A percentile compares a stretch with the other conserved stretches of the same genome.
These are phyloP conservation scores for Populus euphratica DNA, from an alignment of 345 rosid species.

Conservation along the genomic window DNA sequence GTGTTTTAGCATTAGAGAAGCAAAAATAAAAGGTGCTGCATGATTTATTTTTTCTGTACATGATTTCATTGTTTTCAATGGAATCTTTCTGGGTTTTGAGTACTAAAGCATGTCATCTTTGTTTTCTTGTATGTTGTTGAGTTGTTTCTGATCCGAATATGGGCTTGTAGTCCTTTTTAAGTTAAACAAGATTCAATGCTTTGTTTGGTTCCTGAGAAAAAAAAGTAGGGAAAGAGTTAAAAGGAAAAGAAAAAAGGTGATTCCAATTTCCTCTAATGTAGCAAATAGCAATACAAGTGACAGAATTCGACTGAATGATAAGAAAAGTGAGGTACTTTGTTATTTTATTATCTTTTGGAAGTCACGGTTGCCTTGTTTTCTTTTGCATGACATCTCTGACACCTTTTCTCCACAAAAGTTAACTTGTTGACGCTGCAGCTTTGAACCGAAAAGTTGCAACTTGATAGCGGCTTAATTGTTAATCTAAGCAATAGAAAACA, in stretches of 20 bases:
- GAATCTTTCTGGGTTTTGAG: slow-evolving; percentile 7
- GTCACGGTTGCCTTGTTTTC: slow-evolving; percentile 1
- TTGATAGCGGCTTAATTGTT: background rate
- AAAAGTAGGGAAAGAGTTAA: background rate
- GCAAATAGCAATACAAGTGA: background rate
- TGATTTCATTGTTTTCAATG: background rate
- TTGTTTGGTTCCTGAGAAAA: slow-evolving; percentile 24
- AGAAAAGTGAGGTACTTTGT: background rate
- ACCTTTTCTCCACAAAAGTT: background rate
- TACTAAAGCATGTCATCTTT: background rate
- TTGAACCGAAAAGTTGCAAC: slow-evolving; percentile 24
- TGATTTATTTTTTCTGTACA: slow-evolving; percentile 1
- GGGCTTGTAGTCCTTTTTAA: background rate
- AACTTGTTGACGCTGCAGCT: slow-evolving; percentile 18
- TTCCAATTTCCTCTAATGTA: background rate
- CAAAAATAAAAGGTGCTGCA: slow-evolving; percentile 7
- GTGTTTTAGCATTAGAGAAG: slow-evolving; percentile 15
- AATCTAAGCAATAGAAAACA: too few relatives aligned
- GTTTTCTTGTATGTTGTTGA: background rate
- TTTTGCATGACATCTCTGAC: slow-evolving; percentile 16
- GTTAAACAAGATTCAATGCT: background rate
- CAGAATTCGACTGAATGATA: background rate
- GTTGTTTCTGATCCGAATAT: slow-evolving; percentile 1
- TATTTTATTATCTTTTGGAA: background rate
- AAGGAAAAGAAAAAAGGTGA: background rate